Percentiles rank a stretch among this genome's conserved stretches.
These are phyloP conservation scores for Marvania coccoides DNA, from an alignment of 139 green algal species.

Conservation along the genomic window DNA sequence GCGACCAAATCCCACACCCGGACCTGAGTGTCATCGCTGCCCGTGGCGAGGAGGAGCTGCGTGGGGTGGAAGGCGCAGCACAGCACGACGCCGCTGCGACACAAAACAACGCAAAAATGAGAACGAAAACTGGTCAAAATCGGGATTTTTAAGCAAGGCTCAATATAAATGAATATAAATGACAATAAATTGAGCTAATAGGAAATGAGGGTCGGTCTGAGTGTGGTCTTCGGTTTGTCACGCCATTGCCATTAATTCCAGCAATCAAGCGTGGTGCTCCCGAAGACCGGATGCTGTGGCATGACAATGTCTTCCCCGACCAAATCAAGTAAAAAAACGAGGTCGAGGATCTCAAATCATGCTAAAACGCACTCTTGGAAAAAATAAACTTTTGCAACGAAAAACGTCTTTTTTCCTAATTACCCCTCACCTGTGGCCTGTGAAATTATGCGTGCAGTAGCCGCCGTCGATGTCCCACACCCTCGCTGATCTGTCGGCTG, in stretches of 20 bases:
- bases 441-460: constrained; percentile 89
- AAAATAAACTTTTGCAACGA: not conserved
- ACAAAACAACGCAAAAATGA: not conserved
- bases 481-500: constrained; percentile 61
- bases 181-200: not conserved
- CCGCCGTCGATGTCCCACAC: constrained; percentile 69
- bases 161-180: not conserved
- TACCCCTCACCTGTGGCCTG: constrained; percentile 52
- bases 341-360: constrained; percentile 3
- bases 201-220: not conserved
- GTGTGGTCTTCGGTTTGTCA: too few species aligned
- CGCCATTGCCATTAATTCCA: too few species aligned
- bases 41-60: constrained; percentile 68
- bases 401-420: too few species aligned
- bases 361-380: too few species aligned
- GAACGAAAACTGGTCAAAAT: not conserved
- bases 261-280: too few species aligned
- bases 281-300: too few species aligned
- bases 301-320: not conserved
- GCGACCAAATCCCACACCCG: constrained; percentile 73
- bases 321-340: not conserved
- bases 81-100: constrained; percentile 54
- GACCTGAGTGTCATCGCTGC: constrained; percentile 62
- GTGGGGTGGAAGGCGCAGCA: constrained; percentile 79
- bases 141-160: not conserved